Evolutionary conservation across 768 basidiomycete genomes (phyloP).

Genomic region (Suillus fuscotomentosus): DNA sequence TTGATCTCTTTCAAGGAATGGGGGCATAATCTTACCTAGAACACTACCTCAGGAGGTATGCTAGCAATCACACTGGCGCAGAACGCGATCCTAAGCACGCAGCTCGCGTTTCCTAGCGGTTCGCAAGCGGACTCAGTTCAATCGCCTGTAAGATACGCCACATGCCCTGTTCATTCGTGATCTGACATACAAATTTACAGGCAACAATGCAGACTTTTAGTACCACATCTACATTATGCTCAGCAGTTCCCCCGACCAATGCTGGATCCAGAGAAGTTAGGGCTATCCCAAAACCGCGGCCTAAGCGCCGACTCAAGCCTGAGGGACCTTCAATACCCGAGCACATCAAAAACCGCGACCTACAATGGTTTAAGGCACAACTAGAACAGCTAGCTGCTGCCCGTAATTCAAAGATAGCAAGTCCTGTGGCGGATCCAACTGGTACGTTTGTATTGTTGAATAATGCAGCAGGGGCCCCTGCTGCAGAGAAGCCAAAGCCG

Average conservation of each 20-base stretch:
- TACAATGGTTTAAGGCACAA: slow-evolving; percentile 27
- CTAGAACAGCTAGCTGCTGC: slow-evolving; percentile 1
- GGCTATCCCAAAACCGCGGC: slow-evolving; percentile 17
- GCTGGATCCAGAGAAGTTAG: not conserved
- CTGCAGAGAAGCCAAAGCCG: not conserved
- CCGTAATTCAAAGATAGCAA: not conserved
- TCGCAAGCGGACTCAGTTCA: not conserved
- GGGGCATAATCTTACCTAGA: not conserved
- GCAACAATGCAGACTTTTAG: not conserved
- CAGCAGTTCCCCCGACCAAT: not conserved
- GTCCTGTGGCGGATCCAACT: not conserved
- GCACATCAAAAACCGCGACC: slow-evolving; percentile 26
- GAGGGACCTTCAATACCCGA: slow-evolving; percentile 17
- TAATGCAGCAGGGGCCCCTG: not conserved
- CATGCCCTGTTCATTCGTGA: not conserved
- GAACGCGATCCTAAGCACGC: not conserved
- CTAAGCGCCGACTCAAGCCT: slow-evolving; percentile 21
- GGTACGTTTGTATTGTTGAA: not conserved
- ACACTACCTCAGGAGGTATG: not conserved
- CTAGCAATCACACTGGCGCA: not conserved
- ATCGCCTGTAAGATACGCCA: not conserved
- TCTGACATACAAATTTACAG: not conserved
- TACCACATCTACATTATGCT: not conserved
- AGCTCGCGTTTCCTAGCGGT: not conserved
- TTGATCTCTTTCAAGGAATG: not conserved